Conservation (phyloP, 2,329 filamentous ascomycete species). For the Ploettnerulaceae sp. region DNA sequence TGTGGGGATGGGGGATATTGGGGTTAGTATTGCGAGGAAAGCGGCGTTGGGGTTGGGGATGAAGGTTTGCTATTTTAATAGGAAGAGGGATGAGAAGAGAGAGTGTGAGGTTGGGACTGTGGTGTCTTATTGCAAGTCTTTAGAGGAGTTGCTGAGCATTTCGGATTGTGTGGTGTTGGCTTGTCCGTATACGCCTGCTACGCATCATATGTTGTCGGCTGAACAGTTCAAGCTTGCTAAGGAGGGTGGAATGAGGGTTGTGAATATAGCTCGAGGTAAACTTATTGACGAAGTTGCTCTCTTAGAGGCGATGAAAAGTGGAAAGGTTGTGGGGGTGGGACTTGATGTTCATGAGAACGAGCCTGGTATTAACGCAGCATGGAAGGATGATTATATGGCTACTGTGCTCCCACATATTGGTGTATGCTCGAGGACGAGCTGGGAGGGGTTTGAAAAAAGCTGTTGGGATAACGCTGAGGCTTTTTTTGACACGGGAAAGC, state of each 20-base stretch:
- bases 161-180: conserved; percentile 34
- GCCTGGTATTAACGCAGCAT: conserved; percentile 31
- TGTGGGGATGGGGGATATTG: conserved; percentile 36
- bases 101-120: conserved; percentile 11
- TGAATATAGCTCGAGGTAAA: conserved; percentile 36
- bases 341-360: conserved; percentile 37
- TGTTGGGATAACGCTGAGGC: conserved; percentile 27
- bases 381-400: conserved; percentile 33
- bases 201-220: conserved; percentile 27
- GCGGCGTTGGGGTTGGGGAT: conserved; percentile 32
- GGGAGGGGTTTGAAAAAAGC: conserved; percentile 29
- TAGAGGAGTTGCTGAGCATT: conserved; percentile 31
- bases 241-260: conserved; percentile 32
- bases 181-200: conserved; percentile 33
- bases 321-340: conserved; percentile 34
- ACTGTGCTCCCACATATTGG: conserved; percentile 34
- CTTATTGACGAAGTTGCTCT: conserved; percentile 36
- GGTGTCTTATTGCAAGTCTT: conserved; percentile 27
- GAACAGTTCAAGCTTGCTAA: conserved; percentile 22
- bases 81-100: conserved; percentile 17
- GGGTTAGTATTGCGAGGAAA: conserved; percentile 31
- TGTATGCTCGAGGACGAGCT: conserved; percentile 30
- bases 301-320: conserved; percentile 33
- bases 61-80: conserved; percentile 32
- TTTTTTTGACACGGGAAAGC: conserved; percentile 24